Percentiles rank a stretch among this genome's conserved stretches.
These are phyloP conservation scores for Pistacia atlantica DNA, from an alignment of 345 rosid genomes.

Conservation along the genomic window DNA sequence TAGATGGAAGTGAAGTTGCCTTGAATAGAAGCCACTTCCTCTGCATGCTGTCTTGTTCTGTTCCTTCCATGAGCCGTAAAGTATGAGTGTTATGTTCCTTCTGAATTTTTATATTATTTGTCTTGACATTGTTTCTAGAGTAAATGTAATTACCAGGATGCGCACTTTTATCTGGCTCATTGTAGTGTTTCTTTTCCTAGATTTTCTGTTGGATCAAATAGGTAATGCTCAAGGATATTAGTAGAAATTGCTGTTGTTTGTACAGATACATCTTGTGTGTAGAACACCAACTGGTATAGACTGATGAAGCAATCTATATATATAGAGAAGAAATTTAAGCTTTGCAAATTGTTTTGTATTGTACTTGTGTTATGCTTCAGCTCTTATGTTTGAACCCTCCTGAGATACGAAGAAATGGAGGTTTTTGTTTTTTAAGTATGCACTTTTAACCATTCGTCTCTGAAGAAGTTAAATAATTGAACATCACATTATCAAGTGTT, in stretches of 20 bases:
- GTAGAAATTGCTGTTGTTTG: neutral
- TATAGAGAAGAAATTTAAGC: no score
- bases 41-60: neutral
- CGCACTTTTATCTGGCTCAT: no score
- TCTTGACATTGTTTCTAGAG: neutral
- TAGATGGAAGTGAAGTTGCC: neutral
- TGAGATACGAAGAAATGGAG: neutral
- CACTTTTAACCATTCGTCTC: no score
- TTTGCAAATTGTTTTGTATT: neutral
- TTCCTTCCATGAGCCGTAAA: neutral
- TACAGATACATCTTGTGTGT: neutral
- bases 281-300: neutral
- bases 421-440: neutral
- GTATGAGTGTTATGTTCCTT: neutral
- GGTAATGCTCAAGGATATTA: neutral
- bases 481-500: neutral
- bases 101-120: neutral
- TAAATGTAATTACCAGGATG: neutral
- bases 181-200: neutral
- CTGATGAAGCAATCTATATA: neutral
- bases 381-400: no score
- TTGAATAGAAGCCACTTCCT: neutral
- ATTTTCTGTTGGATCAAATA: neutral
- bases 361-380: neutral
- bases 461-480: no score